Evolutionary conservation across 116 monocot species (phyloP).

Genomic region (Iris pallida): DNA sequence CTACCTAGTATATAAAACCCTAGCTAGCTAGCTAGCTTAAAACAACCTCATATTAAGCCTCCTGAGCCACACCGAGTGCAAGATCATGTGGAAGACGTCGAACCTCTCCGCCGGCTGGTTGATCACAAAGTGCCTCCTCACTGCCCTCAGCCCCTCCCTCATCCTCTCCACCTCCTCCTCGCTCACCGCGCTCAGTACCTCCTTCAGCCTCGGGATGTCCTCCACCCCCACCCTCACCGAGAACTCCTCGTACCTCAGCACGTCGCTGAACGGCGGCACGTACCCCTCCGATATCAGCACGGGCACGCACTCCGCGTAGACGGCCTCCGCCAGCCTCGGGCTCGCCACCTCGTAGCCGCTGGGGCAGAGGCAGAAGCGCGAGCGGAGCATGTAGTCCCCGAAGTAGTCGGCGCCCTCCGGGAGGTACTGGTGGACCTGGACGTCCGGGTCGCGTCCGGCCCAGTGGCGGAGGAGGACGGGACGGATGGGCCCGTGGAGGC

Average conservation of each 20-base stretch:
- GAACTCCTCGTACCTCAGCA: conserved; percentile 64
- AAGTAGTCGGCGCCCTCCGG: conserved; percentile 36
- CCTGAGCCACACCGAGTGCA: conserved; percentile 83
- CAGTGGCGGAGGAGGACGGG: conserved; percentile 52
- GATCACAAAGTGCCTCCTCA: conserved; percentile 54
- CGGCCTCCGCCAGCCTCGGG: conserved; percentile 75
- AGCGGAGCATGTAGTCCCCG: conserved; percentile 38
- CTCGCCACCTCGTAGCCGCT: conserved; percentile 92
- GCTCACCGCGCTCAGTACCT: conserved; percentile 31
- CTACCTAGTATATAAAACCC: too few relatives aligned
- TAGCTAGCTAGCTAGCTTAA: too few relatives aligned
- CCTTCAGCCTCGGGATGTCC: conserved; percentile 49
- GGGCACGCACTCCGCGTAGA: conserved; percentile 70
- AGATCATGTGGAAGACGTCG: conserved; percentile 76
- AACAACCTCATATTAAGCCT: conserved; percentile 36
- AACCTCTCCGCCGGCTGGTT: conserved; percentile 50
- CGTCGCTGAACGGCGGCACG: conserved; percentile 60
- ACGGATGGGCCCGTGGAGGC: conserved; percentile 65
- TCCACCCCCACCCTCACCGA: conserved; percentile 38
- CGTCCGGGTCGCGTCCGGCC: conserved; percentile 27
- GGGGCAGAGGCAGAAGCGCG: conserved; percentile 80
- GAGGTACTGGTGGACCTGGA: conserved; percentile 48
- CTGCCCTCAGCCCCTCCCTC: conserved; percentile 35
- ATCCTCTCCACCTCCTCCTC: conserved; percentile 31
- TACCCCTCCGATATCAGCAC: conserved; percentile 64